Evolutionary conservation across 2,329 filamentous ascomycete species (phyloP), one percentile per base, ranked within the genome.

Genomic region (Colletotrichum lentis): DNA sequence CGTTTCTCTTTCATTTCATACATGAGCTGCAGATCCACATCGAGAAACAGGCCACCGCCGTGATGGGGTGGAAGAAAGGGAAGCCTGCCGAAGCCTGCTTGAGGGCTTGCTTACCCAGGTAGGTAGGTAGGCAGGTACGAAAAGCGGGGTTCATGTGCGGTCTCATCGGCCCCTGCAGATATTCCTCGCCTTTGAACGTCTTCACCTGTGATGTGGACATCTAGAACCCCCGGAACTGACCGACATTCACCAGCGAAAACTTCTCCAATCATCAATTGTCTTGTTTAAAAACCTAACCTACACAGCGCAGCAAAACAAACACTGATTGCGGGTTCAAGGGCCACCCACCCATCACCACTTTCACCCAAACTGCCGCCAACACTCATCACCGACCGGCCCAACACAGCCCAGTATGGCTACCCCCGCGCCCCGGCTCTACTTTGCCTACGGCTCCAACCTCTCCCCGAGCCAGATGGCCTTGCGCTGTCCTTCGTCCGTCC

Each of bases 391-490:
- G 16, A 14, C n/a, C n/a, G 16, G 5, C 35, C 11, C 14, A 1
- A 12, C 18, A 31, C 8, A 31, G 27, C 27, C 27, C 31, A 20
- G 5, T 5, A 62, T 62, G 60, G 5, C 39, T 16, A 3, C 35
- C 24, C 0, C 14, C 22, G 5, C 47, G 35, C 47, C 58, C 18
- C 47, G 47, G 7, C 56, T 88, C 71, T 91, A 91, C 81, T 91
- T 92, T 74, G 90, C 86, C 73, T 92, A 90, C 77, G 90, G 90
- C 70, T 89, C 85, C 75, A 92, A 92, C 76, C 83, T 92, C 66
- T 91, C 88, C 76, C 83, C 83, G 0, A 77, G 82, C 35, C 90
- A 92, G 77, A 92, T 93, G 90, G 72, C 72, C 4, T 72, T 75
- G 53, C 88, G 90, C 60, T 92, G 90, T 74, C 89, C 87, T 62